A percentile compares a stretch with the other conserved stretches of the same genome.
Evolutionary conservation across 768 basidiomycete genomes (phyloP).

Genomic region (Termitomyces sp.): DNA sequence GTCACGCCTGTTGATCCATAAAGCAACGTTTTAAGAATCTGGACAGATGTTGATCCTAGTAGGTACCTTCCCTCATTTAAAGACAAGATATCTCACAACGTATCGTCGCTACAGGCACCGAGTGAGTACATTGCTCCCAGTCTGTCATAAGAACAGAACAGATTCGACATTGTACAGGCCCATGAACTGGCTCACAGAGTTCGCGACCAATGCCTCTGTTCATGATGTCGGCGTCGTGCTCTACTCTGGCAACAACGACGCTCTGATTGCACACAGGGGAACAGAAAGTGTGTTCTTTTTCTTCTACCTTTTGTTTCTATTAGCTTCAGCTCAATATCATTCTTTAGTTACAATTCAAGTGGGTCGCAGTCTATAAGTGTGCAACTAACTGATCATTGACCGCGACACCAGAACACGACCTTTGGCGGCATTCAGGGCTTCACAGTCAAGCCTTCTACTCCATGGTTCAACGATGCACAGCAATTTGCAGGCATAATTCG

Average conservation of each 20-base stretch:
- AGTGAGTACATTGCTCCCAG: constrained; percentile 20
- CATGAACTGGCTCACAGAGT: constrained; percentile 56
- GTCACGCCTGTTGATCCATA: constrained; percentile 5
- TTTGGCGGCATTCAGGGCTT: constrained; percentile 77
- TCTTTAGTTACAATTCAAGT: constrained; percentile 55
- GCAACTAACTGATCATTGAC: background rate
- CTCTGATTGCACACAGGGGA: constrained; percentile 55
- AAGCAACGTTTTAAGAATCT: background rate
- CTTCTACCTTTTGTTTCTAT: background rate
- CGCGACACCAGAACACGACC: constrained; percentile 55
- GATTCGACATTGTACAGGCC: constrained; percentile 32
- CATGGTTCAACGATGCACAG: constrained; percentile 56
- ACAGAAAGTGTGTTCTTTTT: constrained; percentile 44
- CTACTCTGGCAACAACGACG: constrained; percentile 67
- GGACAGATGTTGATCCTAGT: constrained; percentile 31
- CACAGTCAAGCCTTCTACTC: constrained; percentile 59
- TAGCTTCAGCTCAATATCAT: constrained; percentile 13
- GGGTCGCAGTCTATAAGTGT: background rate
- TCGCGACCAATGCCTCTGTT: constrained; percentile 59
- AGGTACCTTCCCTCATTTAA: constrained; percentile 11
- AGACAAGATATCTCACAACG: background rate
- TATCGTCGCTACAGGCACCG: constrained; percentile 19
- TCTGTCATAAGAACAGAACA: background rate
- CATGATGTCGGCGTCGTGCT: constrained; percentile 48
- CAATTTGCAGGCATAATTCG: constrained; percentile 64